Conservation (phyloP, 2,329 filamentous ascomycete genomes). For the Sporothrix brunneoviolacea region DNA sequence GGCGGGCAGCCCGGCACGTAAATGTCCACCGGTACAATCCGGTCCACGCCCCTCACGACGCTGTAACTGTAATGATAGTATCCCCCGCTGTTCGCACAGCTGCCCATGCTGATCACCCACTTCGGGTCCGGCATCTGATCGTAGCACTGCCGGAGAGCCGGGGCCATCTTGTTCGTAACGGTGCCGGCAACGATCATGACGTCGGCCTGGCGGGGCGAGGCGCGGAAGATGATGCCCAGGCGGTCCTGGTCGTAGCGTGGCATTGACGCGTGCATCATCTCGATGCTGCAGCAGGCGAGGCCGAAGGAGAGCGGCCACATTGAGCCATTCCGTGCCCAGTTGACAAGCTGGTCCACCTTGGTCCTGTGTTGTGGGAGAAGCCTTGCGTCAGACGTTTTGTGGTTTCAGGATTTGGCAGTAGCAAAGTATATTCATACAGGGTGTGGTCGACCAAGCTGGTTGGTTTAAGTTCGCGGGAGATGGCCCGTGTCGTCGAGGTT, state of each 20-base stretch:
- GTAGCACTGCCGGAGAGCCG: slow-evolving; percentile 82
- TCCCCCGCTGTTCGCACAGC: slow-evolving; percentile 64
- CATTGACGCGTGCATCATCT: slow-evolving; percentile 89
- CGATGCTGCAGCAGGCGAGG: slow-evolving; percentile 80
- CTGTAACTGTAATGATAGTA: slow-evolving; percentile 70
- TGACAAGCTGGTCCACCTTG: slow-evolving; percentile 69
- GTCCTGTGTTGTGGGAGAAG: too few relatives aligned
- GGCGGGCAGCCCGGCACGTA: slow-evolving; percentile 60
- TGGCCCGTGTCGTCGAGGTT: too few relatives aligned
- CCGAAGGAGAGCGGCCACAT: slow-evolving; percentile 87
- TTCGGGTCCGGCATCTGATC: slow-evolving; percentile 92
- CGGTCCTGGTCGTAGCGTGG: slow-evolving; percentile 86
- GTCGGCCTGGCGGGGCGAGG: slow-evolving; percentile 79
- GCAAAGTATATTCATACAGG: too few relatives aligned
- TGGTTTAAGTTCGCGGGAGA: too few relatives aligned
- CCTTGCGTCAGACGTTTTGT: too few relatives aligned
- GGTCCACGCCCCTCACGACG: slow-evolving; percentile 58
- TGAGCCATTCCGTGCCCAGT: slow-evolving; percentile 79
- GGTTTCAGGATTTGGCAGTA: too few relatives aligned
- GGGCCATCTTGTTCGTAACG: slow-evolving; percentile 93
- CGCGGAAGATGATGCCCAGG: slow-evolving; percentile 83
- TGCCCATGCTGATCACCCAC: slow-evolving; percentile 71
- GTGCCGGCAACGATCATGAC: slow-evolving; percentile 93
- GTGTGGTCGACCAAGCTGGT: too few relatives aligned
- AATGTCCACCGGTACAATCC: slow-evolving; percentile 61